Conservation (phyloP, 768 basidiomycete genomes). For the Mrakia gelida region DNA sequence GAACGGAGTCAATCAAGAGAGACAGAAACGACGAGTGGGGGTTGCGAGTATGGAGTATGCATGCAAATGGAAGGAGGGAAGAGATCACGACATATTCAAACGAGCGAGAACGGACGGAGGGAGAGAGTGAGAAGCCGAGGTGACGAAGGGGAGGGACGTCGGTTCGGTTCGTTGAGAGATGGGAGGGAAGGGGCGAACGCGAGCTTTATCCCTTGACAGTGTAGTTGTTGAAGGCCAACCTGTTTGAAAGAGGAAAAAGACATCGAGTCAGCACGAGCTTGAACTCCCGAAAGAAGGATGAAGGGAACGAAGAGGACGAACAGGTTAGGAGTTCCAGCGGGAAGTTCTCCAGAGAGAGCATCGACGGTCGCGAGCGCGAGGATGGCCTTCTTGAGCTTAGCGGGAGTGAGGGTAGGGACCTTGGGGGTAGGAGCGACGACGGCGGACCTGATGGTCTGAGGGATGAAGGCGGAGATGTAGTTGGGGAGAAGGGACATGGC, state of each 20-base stretch:
- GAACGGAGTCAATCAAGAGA: neutral
- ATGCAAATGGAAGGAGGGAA: neutral
- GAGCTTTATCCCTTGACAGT: constrained; percentile 22
- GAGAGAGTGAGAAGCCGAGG: neutral
- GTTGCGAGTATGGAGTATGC: no score
- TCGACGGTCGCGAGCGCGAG: constrained; percentile 56
- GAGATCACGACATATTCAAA: neutral
- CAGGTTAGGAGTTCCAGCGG: constrained; percentile 44
- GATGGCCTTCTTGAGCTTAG: constrained; percentile 71
- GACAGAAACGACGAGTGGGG: neutral
- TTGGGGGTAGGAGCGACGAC: constrained; percentile 38
- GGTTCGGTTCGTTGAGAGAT: neutral
- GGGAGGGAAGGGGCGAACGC: neutral
- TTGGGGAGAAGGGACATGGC: constrained; percentile 53
- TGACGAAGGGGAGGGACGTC: neutral
- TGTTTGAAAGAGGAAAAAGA: neutral
- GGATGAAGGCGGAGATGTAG: constrained; percentile 56
- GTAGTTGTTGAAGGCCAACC: constrained; percentile 31
- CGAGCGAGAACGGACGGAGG: neutral
- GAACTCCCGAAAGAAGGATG: neutral
- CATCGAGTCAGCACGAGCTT: neutral
- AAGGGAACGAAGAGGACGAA: neutral
- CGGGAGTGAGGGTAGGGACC: constrained; percentile 53
- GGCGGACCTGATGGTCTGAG: constrained; percentile 26
- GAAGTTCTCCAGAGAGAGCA: constrained; percentile 51